Conservation (phyloP, 352 stramenopile genomes). For the Pythium utonaiense region DNA sequence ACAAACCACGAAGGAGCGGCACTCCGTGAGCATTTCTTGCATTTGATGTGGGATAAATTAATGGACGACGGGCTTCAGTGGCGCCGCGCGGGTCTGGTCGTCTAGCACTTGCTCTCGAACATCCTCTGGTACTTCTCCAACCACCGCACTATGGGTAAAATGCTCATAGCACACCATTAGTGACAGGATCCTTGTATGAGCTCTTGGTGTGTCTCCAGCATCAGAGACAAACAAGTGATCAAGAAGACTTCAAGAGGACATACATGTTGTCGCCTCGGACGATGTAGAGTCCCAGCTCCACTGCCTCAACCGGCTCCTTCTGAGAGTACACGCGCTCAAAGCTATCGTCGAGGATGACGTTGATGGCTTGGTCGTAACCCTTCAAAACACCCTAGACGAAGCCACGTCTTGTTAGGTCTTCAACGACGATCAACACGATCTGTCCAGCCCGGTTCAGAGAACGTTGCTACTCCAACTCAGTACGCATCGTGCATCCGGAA, state of each 20-base stretch:
- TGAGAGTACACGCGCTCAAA: conserved; percentile 92
- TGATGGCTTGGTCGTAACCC: conserved; percentile 93
- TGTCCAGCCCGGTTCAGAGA: too few relatives aligned
- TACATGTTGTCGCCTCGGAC: conserved; percentile 93
- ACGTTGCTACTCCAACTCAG: too few relatives aligned
- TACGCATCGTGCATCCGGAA: background rate
- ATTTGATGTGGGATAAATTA: conserved; percentile 41
- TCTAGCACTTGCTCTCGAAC: conserved; percentile 89
- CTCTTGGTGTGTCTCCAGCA: too few relatives aligned
- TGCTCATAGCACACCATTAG: too few relatives aligned
- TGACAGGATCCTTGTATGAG: too few relatives aligned
- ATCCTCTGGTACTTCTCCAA: conserved; percentile 83
- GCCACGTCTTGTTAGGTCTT: background rate
- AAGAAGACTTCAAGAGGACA: background rate
- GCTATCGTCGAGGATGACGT: conserved; percentile 91
- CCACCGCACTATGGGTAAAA: conserved; percentile 54
- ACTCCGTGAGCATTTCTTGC: background rate
- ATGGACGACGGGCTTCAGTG: conserved; percentile 90
- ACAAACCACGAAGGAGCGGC: too few relatives aligned
- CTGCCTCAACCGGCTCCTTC: conserved; percentile 86
- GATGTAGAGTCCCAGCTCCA: conserved; percentile 92
- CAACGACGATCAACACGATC: too few relatives aligned
- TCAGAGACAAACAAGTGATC: too few relatives aligned
- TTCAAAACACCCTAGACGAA: conserved; percentile 76
- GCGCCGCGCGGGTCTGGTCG: conserved; percentile 79